Evolutionary conservation across 2,329 filamentous ascomycete genomes (phyloP).

Genomic region (Trichoderma asperellum): DNA sequence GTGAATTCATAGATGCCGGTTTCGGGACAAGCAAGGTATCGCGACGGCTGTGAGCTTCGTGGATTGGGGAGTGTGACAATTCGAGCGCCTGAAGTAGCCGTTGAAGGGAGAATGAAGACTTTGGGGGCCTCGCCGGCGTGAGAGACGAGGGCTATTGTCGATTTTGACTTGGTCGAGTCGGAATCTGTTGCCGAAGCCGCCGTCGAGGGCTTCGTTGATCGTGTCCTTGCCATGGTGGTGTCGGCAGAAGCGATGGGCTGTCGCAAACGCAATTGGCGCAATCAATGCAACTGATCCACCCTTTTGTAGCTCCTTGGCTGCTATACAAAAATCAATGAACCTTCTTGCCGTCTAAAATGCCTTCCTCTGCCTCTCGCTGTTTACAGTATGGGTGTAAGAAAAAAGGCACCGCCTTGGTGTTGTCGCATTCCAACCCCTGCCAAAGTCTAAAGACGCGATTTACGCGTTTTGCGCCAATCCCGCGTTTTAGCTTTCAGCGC

Average conservation of each 20-base stretch:
- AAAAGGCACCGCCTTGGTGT: background rate
- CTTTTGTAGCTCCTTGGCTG: background rate
- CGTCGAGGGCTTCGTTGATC: conserved; percentile 47
- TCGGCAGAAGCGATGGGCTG: background rate
- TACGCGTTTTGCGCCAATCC: conserved; percentile 22
- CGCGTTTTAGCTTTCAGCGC: conserved; percentile 14
- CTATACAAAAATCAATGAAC: background rate
- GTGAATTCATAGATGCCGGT: conserved; percentile 69
- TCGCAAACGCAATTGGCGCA: background rate
- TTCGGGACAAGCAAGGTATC: conserved; percentile 65
- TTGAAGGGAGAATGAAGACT: conserved; percentile 65
- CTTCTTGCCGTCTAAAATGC: background rate
- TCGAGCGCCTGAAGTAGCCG: conserved; percentile 56
- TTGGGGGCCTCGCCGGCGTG: conserved; percentile 49
- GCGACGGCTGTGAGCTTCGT: conserved; percentile 56
- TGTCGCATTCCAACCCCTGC: conserved; percentile 18
- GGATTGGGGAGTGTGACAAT: conserved; percentile 66
- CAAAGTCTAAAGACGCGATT: conserved; percentile 27
- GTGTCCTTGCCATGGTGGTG: conserved; percentile 57
- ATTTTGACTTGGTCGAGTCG: conserved; percentile 32
- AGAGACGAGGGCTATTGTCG: conserved; percentile 16
- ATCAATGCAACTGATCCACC: background rate
- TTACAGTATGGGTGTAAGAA: background rate
- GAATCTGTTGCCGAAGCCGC: conserved; percentile 35
- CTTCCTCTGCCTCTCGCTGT: background rate